Evolutionary conservation across 1,284 basidiomycete species (phyloP).

Genomic region (Trametes polyzona): DNA sequence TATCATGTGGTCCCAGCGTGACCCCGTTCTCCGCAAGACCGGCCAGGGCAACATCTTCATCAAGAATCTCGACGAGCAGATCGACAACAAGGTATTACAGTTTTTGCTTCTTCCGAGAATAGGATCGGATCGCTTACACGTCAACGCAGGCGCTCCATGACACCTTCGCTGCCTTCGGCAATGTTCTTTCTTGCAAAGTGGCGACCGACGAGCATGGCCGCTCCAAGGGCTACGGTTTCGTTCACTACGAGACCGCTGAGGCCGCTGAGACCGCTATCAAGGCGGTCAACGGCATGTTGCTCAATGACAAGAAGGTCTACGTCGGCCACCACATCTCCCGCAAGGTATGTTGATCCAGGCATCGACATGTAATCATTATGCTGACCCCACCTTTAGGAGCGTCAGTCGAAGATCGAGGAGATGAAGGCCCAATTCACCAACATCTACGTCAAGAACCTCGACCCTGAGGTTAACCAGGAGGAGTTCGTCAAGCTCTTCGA

Average conservation of each 20-base stretch:
- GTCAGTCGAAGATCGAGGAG: constrained; percentile 98
- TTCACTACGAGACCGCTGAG: constrained; percentile 98
- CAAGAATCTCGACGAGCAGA: constrained; percentile 98
- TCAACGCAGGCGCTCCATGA: constrained; percentile 88
- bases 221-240: constrained; percentile 97
- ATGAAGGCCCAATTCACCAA: constrained; percentile 98
- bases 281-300: constrained; percentile 98
- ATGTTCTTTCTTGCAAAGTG: constrained; percentile 99
- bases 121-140: background rate
- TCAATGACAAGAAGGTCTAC: constrained; percentile 99
- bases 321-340: constrained; percentile 98
- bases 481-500: constrained; percentile 88
- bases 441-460: constrained; percentile 98
- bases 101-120: constrained; percentile 17
- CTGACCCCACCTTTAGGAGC: constrained; percentile 58
- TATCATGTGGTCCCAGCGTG: constrained; percentile 99
- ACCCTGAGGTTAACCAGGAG: constrained; percentile 83
- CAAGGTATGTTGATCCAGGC: constrained; percentile 63
- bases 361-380: background rate
- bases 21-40: constrained; percentile 98
- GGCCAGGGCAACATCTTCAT: constrained; percentile 99
- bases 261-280: constrained; percentile 97
- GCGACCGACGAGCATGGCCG: constrained; percentile 92
- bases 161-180: constrained; percentile 98
- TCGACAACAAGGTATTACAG: constrained; percentile 91